Percentiles rank a stretch among this genome's conserved stretches.
Conservation (phyloP, 2,329 filamentous ascomycete species). For the Ophidiomyces ophidiicola region DNA sequence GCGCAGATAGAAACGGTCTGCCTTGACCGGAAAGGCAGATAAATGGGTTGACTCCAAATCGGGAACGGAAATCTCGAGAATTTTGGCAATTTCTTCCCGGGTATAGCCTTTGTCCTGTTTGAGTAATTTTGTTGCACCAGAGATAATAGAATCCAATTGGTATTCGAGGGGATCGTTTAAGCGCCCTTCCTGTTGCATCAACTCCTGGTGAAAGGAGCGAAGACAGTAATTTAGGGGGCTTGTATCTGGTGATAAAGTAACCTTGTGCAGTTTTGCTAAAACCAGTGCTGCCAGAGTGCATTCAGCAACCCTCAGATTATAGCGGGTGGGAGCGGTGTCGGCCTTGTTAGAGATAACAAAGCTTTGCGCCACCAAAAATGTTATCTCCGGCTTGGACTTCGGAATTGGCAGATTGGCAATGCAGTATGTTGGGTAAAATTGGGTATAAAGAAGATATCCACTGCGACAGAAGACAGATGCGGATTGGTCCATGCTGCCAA, state of each 20-base stretch:
- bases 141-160: constrained; percentile 63
- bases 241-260: constrained; percentile 62
- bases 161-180: constrained; percentile 43
- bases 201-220: constrained; percentile 73
- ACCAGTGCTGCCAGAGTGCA: constrained; percentile 73
- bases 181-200: constrained; percentile 47
- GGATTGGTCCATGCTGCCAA: constrained; percentile 78
- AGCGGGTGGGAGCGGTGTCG: constrained; percentile 82
- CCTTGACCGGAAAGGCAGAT: constrained; percentile 77
- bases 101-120: constrained; percentile 75
- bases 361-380: constrained; percentile 86
- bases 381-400: constrained; percentile 65
- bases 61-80: constrained; percentile 55
- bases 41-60: constrained; percentile 69
- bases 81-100: constrained; percentile 64
- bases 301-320: constrained; percentile 94
- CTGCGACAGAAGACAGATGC: constrained; percentile 86
- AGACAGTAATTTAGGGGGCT: constrained; percentile 74
- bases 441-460: constrained; percentile 78
- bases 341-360: constrained; percentile 93
- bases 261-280: constrained; percentile 46
- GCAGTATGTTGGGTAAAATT: constrained; percentile 67
- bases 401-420: constrained; percentile 73
- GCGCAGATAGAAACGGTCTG: constrained; percentile 73
- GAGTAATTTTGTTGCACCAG: constrained; percentile 58